Evolutionary conservation across 2,329 filamentous ascomycete genomes (phyloP), one percentile per base, ranked within the genome.

Genomic region (Claviceps monticola): DNA sequence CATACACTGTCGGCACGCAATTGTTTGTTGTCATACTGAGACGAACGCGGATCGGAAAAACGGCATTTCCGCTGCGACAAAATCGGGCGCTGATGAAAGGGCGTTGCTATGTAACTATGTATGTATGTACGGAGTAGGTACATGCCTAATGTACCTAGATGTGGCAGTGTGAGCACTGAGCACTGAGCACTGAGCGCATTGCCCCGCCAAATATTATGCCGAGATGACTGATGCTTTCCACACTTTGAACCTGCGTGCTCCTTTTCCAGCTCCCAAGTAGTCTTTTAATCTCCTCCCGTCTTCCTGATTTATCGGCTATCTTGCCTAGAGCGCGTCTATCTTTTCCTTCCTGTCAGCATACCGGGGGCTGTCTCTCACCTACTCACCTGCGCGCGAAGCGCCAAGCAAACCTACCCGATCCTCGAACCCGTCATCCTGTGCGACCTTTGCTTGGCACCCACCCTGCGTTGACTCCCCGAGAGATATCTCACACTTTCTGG

Each of bases 121-220:
- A 29, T 8, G 26, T 29, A 26, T 5, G 2, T 26, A 29, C 8
- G 8, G 19, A 19, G 19, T 19, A 19, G 19, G 19, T 29, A 26
- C 5, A 6, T 26, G 9, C 8, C 26, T 9, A 9, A 29, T 29
- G 23, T 23, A 23, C 23, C 5, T 23, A 26, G 29, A 34, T 34
- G 9, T 34, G 29, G 23, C 23, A 6, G 23, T 21, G 23, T 26
- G 5, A 19, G n/a, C 23, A 37, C 34, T 39, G 17, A n/a, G n/a
- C n/a, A n/a, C n/a, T n/a, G n/a, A n/a, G n/a, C n/a, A n/a, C n/a
- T 26, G 34, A 48, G 46, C 53, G 54, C 46, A 60, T 59, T 63
- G 63, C 64, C 64, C 64, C 64, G 62, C 64, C 62, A 63, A 64
- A 51, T 26, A 44, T 52, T 21, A 23, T 36, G 45, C 56, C 55